Conservation (phyloP, 2,329 filamentous ascomycete genomes). For the Coniochaeta sp. region DNA sequence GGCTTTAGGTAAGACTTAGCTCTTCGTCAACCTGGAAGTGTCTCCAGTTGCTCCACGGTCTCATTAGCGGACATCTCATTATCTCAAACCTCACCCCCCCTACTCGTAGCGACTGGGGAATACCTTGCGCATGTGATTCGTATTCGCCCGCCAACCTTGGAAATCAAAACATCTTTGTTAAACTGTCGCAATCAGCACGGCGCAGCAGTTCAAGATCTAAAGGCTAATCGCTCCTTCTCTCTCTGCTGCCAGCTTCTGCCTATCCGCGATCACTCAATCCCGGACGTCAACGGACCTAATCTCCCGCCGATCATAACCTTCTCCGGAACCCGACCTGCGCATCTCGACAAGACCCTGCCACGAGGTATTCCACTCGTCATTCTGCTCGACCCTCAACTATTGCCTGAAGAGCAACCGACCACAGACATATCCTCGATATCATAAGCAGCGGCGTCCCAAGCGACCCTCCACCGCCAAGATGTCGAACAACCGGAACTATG, state of each 20-base stretch:
- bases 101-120: neutral
- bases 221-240: neutral
- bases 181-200: neutral
- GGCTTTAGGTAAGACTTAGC: neutral
- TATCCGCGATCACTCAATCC: neutral
- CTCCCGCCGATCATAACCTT: neutral
- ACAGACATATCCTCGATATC: neutral
- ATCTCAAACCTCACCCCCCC: neutral
- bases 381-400: neutral
- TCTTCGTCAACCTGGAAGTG: neutral
- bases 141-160: neutral
- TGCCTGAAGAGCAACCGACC: neutral
- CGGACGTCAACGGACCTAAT: neutral
- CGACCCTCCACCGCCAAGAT: slow-evolving; percentile 43
- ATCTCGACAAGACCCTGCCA: neutral
- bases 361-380: neutral
- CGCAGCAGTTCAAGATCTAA: neutral
- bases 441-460: neutral
- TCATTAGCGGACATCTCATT: neutral
- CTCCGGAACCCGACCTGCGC: neutral
- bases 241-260: neutral
- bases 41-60: neutral
- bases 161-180: neutral
- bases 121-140: neutral
- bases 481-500: slow-evolving; percentile 98